Evolutionary conservation across 805 yeast species (phyloP), one percentile per base, ranked within the genome.

Genomic region (Barnettozyma vustinii): DNA sequence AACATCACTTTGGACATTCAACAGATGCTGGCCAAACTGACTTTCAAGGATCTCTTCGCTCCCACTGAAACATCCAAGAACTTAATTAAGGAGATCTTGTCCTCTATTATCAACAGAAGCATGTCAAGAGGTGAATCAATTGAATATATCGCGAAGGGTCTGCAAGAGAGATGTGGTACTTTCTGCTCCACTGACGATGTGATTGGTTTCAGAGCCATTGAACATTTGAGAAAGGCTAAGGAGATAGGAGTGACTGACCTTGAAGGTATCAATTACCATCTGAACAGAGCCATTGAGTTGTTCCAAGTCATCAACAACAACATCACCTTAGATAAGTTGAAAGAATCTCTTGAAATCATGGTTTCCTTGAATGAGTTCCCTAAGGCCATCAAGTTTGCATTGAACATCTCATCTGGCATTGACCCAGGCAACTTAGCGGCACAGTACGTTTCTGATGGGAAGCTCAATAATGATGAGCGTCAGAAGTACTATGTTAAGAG

Each of bases 131-230:
- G 99, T n/a, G 92, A 88, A 4, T 86, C 96, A 0, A 92, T 94
- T 41, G 98, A 92, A 62, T 74, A 84, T 49, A 87, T 92, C 45
- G 96, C 97, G 1, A 81, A 83, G 33, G 81, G 91, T 1, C 71
- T 94, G 45, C 96, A 94, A 66, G 95, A 88, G 47, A 83, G 92
- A 51, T 94, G 99, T 72, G 96, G 96, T 1, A 82, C 96, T 0
- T 94, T 90, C 67, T 94, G 98, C 61, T 88, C 97, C 0, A 81
- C 96, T 15, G 88, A 86, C 56, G 99, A 94, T 66, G 97, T 94
- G 25, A 76, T 90, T 51, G 87, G 94, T 13, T 94, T 91, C 73
- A 86, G 92, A 66, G 98, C 97, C 0, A 82, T 90, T 57, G 99
- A 94, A 64, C 90, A 86, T 64, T 73, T 94, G 58, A 86, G 92